Evolutionary conservation across 805 yeast genomes (phyloP).

Genomic region (Kodamaea sagamina): DNA sequence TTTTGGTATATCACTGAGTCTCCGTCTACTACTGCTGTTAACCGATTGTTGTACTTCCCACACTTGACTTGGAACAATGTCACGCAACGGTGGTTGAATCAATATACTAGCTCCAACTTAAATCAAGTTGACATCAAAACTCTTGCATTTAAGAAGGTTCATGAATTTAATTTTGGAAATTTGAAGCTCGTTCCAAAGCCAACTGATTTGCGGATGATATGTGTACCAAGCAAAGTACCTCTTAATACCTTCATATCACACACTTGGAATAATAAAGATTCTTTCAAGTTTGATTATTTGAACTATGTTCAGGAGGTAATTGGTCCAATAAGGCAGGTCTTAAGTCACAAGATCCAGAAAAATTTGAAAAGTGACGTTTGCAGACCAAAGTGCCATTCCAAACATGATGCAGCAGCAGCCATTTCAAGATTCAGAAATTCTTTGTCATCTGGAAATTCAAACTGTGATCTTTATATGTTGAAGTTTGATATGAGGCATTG

Average conservation of each 20-base stretch:
- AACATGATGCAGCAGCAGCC: slow-evolving; percentile 44
- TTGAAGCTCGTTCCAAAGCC: slow-evolving; percentile 61
- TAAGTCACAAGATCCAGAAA: slow-evolving; percentile 21
- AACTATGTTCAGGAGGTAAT: slow-evolving; percentile 39
- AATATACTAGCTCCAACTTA: slow-evolving; percentile 45
- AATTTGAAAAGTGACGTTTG: slow-evolving; percentile 4
- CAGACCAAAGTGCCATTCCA: slow-evolving; percentile 42
- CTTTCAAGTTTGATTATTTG: slow-evolving; percentile 29
- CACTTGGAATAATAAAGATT: slow-evolving; percentile 30
- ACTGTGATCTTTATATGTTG: slow-evolving; percentile 48
- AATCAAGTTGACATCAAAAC: slow-evolving; percentile 2
- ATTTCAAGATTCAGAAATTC: background rate
- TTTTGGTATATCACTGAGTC: slow-evolving; percentile 70
- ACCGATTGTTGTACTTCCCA: slow-evolving; percentile 52
- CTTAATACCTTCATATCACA: background rate
- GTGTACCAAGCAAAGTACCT: slow-evolving; percentile 44
- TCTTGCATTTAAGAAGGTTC: background rate
- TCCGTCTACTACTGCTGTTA: slow-evolving; percentile 24
- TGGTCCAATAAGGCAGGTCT: slow-evolving; percentile 44
- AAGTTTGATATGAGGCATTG: slow-evolving; percentile 80
- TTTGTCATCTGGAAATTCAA: background rate
- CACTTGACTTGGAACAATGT: slow-evolving; percentile 58
- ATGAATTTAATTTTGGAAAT: slow-evolving; percentile 35
- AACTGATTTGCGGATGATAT: slow-evolving; percentile 59
- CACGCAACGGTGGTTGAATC: slow-evolving; percentile 42